A percentile compares a stretch with the other conserved stretches of the same genome.
phyloP scores from a whole-genome alignment of 768 basidiomycete genomes.

The Mycena kentingensis region DNA sequence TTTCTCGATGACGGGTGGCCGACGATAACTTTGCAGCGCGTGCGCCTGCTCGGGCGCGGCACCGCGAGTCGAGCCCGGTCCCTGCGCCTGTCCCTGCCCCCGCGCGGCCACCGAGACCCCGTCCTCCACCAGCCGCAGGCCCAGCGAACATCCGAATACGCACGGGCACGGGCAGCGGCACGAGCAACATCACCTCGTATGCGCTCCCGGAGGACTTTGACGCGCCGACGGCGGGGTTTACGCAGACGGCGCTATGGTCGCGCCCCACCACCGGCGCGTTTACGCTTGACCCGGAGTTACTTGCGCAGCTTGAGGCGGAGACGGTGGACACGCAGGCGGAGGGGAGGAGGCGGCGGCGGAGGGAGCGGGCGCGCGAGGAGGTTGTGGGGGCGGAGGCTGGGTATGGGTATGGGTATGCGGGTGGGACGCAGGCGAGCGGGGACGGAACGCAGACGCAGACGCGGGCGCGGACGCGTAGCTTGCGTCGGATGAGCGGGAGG shows the following conservation, averaged over 20 bases:
- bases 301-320: slow-evolving; percentile 13
- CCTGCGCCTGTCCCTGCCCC: too few relatives aligned
- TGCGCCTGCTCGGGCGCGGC: too few relatives aligned
- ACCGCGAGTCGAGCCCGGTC: too few relatives aligned
- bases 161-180: too few relatives aligned
- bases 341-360: background rate
- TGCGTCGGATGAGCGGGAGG: background rate
- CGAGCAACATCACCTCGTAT: too few relatives aligned
- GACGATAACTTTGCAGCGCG: too few relatives aligned
- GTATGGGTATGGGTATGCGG: background rate
- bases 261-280: slow-evolving; percentile 11
- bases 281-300: background rate
- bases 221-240: slow-evolving; percentile 34
- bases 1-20: too few relatives aligned
- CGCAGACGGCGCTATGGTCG: slow-evolving; percentile 17
- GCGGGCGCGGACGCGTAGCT: background rate
- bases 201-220: slow-evolving; percentile 46
- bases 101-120: too few relatives aligned
- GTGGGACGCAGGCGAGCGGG: background rate
- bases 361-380: background rate
- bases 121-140: too few relatives aligned
- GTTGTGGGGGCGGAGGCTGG: background rate
- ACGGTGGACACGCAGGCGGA: slow-evolving; percentile 10
- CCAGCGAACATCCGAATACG: too few relatives aligned
- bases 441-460: background rate